Conservation (phyloP, 2,329 filamentous ascomycete species). For the Aspergillus costaricaensis region DNA sequence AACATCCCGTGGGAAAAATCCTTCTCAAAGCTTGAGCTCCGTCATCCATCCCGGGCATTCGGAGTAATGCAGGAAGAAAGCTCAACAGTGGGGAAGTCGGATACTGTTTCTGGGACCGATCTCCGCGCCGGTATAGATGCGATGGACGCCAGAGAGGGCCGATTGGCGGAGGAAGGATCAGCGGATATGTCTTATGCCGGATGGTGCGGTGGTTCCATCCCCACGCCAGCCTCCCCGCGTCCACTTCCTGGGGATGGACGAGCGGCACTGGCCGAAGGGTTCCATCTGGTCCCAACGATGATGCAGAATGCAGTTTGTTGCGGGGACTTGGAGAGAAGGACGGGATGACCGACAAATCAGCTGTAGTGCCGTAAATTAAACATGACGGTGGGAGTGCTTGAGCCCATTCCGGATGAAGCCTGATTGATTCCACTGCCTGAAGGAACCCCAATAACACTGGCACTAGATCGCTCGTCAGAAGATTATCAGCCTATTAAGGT, state of each 20-base stretch:
- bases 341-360: not conserved
- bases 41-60: not conserved
- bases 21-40: not conserved
- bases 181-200: constrained; percentile 2
- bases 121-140: not conserved
- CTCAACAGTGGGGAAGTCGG: not conserved
- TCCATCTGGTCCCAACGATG: not conserved
- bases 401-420: not conserved
- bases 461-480: too few species aligned
- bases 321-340: not conserved
- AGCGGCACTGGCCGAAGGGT: not conserved
- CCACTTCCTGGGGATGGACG: not conserved
- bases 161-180: not conserved
- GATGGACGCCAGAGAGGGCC: not conserved
- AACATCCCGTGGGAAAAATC: not conserved
- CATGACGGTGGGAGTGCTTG: not conserved
- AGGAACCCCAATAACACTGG: too few species aligned
- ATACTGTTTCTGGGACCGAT: not conserved
- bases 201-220: not conserved
- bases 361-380: not conserved
- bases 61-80: not conserved
- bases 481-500: too few species aligned
- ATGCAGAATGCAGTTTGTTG: not conserved
- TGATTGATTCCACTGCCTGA: not conserved
- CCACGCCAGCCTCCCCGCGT: not conserved